phyloP scores from a whole-genome alignment of 176 grass and related monocot species.

The Cenchrus fungigraminus region DNA sequence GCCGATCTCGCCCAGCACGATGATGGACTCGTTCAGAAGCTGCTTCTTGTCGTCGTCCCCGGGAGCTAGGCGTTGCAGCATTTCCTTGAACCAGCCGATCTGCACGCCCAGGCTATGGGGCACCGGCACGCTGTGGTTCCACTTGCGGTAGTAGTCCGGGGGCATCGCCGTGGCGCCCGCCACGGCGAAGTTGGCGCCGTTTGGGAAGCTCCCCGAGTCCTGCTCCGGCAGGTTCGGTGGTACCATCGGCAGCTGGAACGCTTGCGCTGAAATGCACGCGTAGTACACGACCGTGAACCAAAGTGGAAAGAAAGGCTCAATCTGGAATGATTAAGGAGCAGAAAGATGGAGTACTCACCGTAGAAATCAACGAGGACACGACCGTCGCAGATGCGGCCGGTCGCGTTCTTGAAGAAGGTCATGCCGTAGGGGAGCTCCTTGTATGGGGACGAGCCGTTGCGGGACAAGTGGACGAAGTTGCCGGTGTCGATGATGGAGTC shows the following conservation, averaged over 20 bases:
- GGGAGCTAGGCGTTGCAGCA: conserved; percentile 48
- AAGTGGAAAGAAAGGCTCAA: not conserved
- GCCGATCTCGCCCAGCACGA: not conserved
- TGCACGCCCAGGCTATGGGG: conserved; percentile 30
- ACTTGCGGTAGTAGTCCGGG: conserved; percentile 35
- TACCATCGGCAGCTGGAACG: conserved; percentile 44
- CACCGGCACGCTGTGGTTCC: not conserved
- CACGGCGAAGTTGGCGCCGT: conserved; percentile 67
- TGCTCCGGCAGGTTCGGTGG: conserved; percentile 47
- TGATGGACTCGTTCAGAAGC: not conserved
- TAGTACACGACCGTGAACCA: not conserved
- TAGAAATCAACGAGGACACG: conserved; percentile 43
- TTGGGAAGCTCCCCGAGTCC: conserved; percentile 33
- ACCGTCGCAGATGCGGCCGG: conserved; percentile 59
- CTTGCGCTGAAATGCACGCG: conserved; percentile 48
- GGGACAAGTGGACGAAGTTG: conserved; percentile 34
- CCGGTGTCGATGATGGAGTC: conserved; percentile 78
- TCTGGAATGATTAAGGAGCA: too few species aligned
- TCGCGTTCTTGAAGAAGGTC: conserved; percentile 62
- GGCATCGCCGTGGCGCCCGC: conserved; percentile 40
- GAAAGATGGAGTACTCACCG: not conserved
- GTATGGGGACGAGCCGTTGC: not conserved
- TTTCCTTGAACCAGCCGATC: conserved; percentile 52
- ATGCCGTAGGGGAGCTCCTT: conserved; percentile 55
- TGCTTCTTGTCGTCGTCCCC: not conserved